phyloP scores from a whole-genome alignment of 2,329 filamentous ascomycete genomes.

The Fusarium sp. region DNA sequence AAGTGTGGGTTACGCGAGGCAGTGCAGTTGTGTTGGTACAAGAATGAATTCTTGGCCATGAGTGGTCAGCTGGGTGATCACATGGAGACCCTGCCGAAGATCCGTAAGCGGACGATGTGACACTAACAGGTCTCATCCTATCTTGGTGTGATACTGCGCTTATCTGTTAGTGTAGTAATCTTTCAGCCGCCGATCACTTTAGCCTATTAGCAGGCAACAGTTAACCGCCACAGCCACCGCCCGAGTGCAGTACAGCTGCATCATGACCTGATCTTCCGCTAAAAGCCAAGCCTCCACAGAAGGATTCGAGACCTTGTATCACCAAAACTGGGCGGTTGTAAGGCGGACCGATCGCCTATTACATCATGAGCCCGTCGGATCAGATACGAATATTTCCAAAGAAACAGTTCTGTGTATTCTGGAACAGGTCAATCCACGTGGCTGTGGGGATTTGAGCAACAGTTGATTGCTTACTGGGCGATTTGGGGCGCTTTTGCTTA shows the following conservation, averaged over 20 bases:
- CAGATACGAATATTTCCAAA: not conserved
- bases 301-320: not conserved
- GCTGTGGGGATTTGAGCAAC: not conserved
- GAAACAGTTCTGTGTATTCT: not conserved
- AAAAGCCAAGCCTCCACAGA: not conserved
- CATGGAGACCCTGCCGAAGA: slow-evolving; percentile 20
- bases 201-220: not conserved
- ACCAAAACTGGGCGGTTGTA: not conserved
- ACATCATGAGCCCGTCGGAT: not conserved
- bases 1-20: not conserved
- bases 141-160: too few relatives aligned
- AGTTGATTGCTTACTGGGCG: not conserved
- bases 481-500: not conserved
- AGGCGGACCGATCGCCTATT: not conserved
- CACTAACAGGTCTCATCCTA: not conserved
- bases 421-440: not conserved
- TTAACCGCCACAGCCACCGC: not conserved
- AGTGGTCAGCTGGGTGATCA: slow-evolving; percentile 6
- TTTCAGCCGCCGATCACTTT: not conserved
- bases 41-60: not conserved
- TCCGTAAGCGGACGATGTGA: not conserved
- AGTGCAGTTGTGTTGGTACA: slow-evolving; percentile 5
- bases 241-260: not conserved
- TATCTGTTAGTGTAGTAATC: not conserved
- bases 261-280: not conserved